phyloP scores from a whole-genome alignment of 2,329 filamentous ascomycete genomes.

The Ceratocystis cacaofunesta region DNA sequence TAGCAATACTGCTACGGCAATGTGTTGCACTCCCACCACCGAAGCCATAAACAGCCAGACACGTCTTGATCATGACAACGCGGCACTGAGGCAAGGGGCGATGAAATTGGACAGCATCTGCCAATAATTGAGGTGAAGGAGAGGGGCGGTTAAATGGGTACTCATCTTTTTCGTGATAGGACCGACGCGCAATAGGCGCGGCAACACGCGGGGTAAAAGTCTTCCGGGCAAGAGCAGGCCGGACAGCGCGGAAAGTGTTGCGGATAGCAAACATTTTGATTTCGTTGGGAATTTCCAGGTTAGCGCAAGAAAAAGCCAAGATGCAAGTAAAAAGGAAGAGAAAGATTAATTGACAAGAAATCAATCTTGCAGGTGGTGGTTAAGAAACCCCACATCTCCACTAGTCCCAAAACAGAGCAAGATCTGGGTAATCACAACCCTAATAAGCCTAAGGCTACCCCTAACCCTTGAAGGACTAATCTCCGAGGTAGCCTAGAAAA shows the following conservation, averaged over 20 bases:
- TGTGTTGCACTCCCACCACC: neutral
- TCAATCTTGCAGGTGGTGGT: neutral
- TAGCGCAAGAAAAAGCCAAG: conserved; percentile 1
- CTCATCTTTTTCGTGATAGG: conserved; percentile 53
- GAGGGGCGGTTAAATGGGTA: conserved; percentile 18
- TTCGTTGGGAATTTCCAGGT: neutral
- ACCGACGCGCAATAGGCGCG: conserved; percentile 8
- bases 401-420: conserved; percentile 1
- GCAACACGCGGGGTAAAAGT: neutral
- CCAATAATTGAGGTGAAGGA: neutral
- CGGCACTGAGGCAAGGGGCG: neutral
- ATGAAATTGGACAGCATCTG: neutral
- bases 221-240: conserved; percentile 2
- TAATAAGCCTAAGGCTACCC: neutral
- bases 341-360: neutral
- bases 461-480: neutral
- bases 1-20: neutral
- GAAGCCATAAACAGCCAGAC: neutral
- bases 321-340: conserved; percentile 1
- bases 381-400: conserved; percentile 4
- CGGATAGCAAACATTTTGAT: conserved; percentile 15
- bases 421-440: neutral
- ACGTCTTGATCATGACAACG: neutral
- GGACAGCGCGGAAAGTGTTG: conserved; percentile 13
- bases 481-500: neutral